These are phyloP conservation scores for Kwoniella dendrophila DNA, from an alignment of 768 basidiomycete species.

Conservation along the genomic window DNA sequence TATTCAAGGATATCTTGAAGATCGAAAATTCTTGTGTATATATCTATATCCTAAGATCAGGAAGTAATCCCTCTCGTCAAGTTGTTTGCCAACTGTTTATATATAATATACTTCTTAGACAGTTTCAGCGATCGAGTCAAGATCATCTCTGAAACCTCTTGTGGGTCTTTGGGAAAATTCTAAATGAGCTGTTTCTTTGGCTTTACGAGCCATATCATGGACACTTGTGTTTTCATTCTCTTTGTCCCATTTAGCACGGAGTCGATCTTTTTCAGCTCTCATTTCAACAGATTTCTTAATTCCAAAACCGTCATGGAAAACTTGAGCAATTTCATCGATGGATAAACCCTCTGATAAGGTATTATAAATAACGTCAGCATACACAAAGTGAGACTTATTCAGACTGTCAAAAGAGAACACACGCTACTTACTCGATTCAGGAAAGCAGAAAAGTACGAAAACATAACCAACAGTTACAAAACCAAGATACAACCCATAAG, in stretches of 20 bases:
- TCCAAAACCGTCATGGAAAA: conserved; percentile 25
- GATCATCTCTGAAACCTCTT: conserved; percentile 9
- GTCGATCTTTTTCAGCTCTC: conserved; percentile 4
- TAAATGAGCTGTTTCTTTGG: conserved; percentile 8
- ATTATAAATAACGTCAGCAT: not conserved
- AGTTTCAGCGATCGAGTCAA: not conserved
- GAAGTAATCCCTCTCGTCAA: too few relatives aligned
- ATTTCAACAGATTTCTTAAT: conserved; percentile 28
- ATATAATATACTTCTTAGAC: too few relatives aligned
- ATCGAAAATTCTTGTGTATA: too few relatives aligned
- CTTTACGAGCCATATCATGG: conserved; percentile 5
- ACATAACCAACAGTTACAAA: conserved; percentile 20
- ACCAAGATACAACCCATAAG: conserved; percentile 28
- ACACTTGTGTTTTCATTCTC: not conserved
- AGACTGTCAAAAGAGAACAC: not conserved
- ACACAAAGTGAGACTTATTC: not conserved
- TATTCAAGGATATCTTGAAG: too few relatives aligned
- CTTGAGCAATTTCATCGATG: conserved; percentile 15
- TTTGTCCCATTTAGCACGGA: conserved; percentile 3
- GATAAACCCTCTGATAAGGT: conserved; percentile 10
- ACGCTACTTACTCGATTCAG: conserved; percentile 20
- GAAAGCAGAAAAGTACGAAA: conserved; percentile 28
- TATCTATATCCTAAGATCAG: too few relatives aligned
- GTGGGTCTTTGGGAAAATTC: conserved; percentile 3
- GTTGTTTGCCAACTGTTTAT: too few relatives aligned